Evolutionary conservation across 2,329 filamentous ascomycete genomes (phyloP), one percentile per base, ranked within the genome.

Genomic region (Xylaria arbuscula): DNA sequence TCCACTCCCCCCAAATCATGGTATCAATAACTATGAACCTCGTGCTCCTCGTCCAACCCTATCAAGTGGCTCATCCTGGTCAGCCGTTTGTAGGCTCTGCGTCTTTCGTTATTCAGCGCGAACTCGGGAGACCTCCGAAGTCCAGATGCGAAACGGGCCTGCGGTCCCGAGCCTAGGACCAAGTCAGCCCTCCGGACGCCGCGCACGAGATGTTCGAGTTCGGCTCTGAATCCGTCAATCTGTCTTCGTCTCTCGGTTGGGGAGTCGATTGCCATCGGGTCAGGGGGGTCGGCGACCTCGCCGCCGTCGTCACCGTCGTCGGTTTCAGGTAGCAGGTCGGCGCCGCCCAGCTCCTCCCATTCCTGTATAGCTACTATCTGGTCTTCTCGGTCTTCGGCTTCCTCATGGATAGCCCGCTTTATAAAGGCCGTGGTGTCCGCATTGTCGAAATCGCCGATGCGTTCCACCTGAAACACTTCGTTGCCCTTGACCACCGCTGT

Each of bases 181-280:
- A 2, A 11, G 40, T 48, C 47, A 7, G 47, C 47, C 19, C 2
- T 53, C 5, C 38, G 8, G 7, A 50, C 3, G 19, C 17, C 47
- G 47, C 24, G 19, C 19, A 11, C 2, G 47, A 28, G 47, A 22
- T 13, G 24, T 2, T 3, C 47, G 11, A 50, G 9, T 50, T 50
- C 47, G 11, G 47, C 47, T 28, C 10, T 50, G 11, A 50, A 59
- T 11, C 62, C 67, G 6, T 40, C 53, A 11, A 66, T 10, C 40
- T 69, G 58, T 8, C 19, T 55, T n/a, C 59, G 54, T 56, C 67
- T 59, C n/a, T 66, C 67, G 3, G 28, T 13, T 4, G 59, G n/a
- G 19, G 36, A 53, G 40, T 62, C 63, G 15, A 66, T 28, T 38
- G 38, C 47, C 40, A 7, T 32, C 13, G 54, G 9, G 24, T 57